These are phyloP conservation scores for Ceratocystis lukuohia DNA, from an alignment of 2,329 filamentous ascomycete genomes.

Conservation along the genomic window DNA sequence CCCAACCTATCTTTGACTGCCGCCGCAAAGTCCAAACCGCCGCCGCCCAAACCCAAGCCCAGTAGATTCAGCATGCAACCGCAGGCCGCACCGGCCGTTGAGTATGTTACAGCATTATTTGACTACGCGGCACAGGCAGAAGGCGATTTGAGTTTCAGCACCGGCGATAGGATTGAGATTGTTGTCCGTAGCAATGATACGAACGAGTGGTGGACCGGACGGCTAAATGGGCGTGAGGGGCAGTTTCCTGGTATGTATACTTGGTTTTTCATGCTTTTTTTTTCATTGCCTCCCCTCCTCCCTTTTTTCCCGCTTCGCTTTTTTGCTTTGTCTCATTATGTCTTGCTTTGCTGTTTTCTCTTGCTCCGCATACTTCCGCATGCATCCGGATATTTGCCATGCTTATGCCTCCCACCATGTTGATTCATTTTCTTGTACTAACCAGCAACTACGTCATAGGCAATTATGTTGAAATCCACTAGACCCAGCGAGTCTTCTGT, in stretches of 20 bases:
- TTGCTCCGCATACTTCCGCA: neutral
- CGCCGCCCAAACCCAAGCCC: slow-evolving; percentile 67
- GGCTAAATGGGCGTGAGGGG: slow-evolving; percentile 62
- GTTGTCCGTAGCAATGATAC: slow-evolving; percentile 68
- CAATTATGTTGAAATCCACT: slow-evolving; percentile 8
- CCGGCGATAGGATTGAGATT: slow-evolving; percentile 85
- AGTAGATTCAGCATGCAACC: slow-evolving; percentile 46
- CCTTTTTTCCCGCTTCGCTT: neutral
- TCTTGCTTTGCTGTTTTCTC: neutral
- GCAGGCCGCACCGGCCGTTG: slow-evolving; percentile 43
- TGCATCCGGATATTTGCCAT: neutral
- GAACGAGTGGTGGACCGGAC: slow-evolving; percentile 96
- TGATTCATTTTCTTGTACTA: neutral
- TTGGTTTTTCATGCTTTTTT: neutral
- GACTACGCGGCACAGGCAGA: slow-evolving; percentile 94
- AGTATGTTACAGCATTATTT: slow-evolving; percentile 82
- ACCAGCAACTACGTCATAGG: neutral
- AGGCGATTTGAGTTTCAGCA: slow-evolving; percentile 78
- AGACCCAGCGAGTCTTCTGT: neutral
- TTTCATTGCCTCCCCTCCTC: too few relatives aligned
- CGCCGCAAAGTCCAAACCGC: slow-evolving; percentile 52
- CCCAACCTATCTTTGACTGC: slow-evolving; percentile 35
- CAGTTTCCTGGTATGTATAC: slow-evolving; percentile 76
- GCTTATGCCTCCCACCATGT: neutral
- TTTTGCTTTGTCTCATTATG: neutral